Percentiles rank a stretch among this genome's conserved stretches.
These are phyloP conservation scores for Dendrobium nobile DNA, from an alignment of 106 monocot genomes.

Conservation along the genomic window DNA sequence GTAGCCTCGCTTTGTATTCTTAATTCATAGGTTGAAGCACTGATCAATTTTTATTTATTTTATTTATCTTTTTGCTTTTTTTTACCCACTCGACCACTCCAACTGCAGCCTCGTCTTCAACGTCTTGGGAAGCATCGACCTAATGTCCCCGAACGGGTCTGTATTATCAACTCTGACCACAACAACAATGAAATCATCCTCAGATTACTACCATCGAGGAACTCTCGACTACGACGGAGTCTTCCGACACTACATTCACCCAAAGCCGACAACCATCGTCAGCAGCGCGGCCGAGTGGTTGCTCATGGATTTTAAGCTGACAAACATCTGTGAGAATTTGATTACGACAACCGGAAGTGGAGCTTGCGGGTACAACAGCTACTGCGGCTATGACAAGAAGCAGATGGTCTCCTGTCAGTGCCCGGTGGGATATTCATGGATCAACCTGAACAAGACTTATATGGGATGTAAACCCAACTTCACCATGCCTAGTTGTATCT, in stretches of 20 bases:
- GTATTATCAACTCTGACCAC: background rate
- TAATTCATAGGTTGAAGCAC: too few relatives aligned
- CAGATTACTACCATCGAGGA: background rate
- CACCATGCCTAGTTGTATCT: background rate
- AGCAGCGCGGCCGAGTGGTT: background rate
- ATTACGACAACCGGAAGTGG: background rate
- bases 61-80: too few relatives aligned
- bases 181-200: background rate
- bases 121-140: background rate
- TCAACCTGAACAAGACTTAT: background rate
- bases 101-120: background rate
- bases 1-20: too few relatives aligned
- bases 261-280: background rate
- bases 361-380: slow-evolving; percentile 12
- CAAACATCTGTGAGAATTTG: background rate
- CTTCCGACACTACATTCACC: background rate
- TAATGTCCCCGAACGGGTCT: background rate
- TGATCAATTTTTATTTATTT: too few relatives aligned
- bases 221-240: slow-evolving; percentile 6
- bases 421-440: slow-evolving; percentile 6
- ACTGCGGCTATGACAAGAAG: background rate
- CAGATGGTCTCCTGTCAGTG: background rate
- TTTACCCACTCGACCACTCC: too few relatives aligned
- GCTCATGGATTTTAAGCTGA: background rate
- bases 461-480: slow-evolving; percentile 15